Evolutionary conservation across 2,329 filamentous ascomycete species (phyloP), one percentile per base, ranked within the genome.

Genomic region (Pseudogymnoascus sp.): DNA sequence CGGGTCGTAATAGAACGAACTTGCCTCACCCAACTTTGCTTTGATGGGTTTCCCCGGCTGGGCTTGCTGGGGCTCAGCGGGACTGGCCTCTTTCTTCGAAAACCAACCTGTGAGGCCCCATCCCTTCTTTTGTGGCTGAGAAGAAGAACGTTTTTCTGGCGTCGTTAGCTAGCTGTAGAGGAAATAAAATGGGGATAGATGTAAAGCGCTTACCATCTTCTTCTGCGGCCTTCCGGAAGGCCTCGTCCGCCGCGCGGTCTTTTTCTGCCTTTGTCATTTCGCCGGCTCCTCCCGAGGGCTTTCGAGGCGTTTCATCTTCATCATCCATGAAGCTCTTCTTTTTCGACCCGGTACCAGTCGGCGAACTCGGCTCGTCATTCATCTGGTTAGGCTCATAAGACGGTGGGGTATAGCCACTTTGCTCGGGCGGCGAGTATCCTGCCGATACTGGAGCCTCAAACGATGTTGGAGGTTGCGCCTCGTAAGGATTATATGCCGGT

Each of bases 21-120:
- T 96, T 69, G 94, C 84, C 73, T 99, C 95, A 63, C 92, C 95
- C 7, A 99, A 82, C 69, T 99, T 99, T 63, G 95, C 94, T 67
- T 83, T 85, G 71, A 96, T 89, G n/a, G 92, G 83, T 26, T 86
- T 86, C 69, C 79, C 79, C 3, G 77, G 71, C n/a, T 74, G 71
- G 6, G 74, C 67, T 61, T 23, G 67, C 67, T 13, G 62, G 68
- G 66, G 56, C 68, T 67, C 28, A 63, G 62, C 33, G 63, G 61
- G n/a, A 74, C 75, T 3, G 74, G 79, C 72, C 66, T 87, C 82
- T 71, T 88, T 85, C 67, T 84, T 82, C 63, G 74, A 83, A 63
- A 95, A 95, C 91, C 92, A 96, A 57, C 90, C 85, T 30, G 83
- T 81, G 61, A 96, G 88, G 71, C 86, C 88, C 85, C 92, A 95